These are phyloP conservation scores for Filobasidium floriforme DNA, from an alignment of 768 basidiomycete species.

Conservation along the genomic window DNA sequence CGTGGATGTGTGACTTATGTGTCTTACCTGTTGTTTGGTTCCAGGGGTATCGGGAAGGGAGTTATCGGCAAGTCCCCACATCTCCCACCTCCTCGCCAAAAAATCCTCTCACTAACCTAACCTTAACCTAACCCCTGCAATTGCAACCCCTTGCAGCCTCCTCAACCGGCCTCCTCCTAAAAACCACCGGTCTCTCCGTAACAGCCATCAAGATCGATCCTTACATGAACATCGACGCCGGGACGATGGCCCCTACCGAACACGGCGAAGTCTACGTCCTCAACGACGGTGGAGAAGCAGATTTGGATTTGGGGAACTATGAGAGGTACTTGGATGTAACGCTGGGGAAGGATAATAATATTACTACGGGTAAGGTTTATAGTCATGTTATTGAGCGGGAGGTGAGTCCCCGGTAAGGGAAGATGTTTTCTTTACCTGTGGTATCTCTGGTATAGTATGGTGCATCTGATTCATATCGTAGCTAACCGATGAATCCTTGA, in stretches of 20 bases:
- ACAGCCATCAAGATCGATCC: slow-evolving; percentile 99
- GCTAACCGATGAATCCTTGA: background rate
- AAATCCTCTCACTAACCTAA: background rate
- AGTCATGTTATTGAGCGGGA: slow-evolving; percentile 93
- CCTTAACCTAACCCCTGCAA: background rate
- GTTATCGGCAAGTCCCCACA: slow-evolving; percentile 67
- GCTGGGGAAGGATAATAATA: slow-evolving; percentile 88
- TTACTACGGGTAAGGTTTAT: slow-evolving; percentile 98
- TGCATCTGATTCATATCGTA: too few relatives aligned
- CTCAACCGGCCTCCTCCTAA: slow-evolving; percentile 88
- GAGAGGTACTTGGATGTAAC: slow-evolving; percentile 96
- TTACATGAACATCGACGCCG: slow-evolving; percentile 99
- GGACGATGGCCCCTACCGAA: slow-evolving; percentile 96
- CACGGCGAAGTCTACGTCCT: slow-evolving; percentile 95
- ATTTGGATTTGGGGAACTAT: slow-evolving; percentile 95
- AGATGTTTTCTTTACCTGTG: too few relatives aligned
- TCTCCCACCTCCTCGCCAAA: background rate
- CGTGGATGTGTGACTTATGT: background rate
- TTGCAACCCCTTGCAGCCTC: too few relatives aligned
- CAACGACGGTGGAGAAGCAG: slow-evolving; percentile 97
- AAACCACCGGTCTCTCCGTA: slow-evolving; percentile 90
- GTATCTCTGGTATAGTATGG: too few relatives aligned
- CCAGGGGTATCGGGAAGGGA: slow-evolving; percentile 91
- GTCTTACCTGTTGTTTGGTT: background rate
- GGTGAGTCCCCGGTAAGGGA: slow-evolving; percentile 54